These are phyloP conservation scores for Prosopis cineraria DNA, from an alignment of 306 rosid species.

Conservation along the genomic window DNA sequence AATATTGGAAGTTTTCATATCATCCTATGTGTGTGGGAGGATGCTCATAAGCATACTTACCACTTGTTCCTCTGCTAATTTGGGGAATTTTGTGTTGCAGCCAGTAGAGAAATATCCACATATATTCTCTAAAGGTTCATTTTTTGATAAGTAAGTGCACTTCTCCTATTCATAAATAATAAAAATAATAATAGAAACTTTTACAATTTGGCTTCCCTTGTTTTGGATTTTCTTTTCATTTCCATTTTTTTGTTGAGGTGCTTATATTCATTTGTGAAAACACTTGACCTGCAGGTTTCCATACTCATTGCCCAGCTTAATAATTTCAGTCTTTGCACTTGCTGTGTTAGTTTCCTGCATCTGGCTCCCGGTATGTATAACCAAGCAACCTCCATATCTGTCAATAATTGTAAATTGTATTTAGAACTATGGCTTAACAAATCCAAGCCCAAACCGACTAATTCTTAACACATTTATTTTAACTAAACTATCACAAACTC, in stretches of 20 bases:
- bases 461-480: too few species aligned
- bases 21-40: not conserved
- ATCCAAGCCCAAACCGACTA: too few species aligned
- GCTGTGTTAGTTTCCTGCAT: constrained; percentile 33
- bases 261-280: constrained; percentile 17
- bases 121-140: constrained; percentile 58
- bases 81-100: constrained; percentile 44
- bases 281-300: constrained; percentile 44
- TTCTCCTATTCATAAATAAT: not conserved
- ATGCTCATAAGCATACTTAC: not conserved
- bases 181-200: not conserved
- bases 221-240: not conserved
- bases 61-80: constrained; percentile 21
- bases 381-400: too few species aligned
- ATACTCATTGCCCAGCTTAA: constrained; percentile 44
- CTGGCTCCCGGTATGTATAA: constrained; percentile 52
- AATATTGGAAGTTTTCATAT: not conserved
- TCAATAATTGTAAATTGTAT: too few species aligned
- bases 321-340: constrained; percentile 41
- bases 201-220: not conserved
- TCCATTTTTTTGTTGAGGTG: not conserved
- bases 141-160: constrained; percentile 73
- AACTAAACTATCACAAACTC: too few species aligned
- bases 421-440: too few species aligned
- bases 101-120: constrained; percentile 81